phyloP scores from a whole-genome alignment of 306 rosid genomes.

The Rosa multiflora region DNA sequence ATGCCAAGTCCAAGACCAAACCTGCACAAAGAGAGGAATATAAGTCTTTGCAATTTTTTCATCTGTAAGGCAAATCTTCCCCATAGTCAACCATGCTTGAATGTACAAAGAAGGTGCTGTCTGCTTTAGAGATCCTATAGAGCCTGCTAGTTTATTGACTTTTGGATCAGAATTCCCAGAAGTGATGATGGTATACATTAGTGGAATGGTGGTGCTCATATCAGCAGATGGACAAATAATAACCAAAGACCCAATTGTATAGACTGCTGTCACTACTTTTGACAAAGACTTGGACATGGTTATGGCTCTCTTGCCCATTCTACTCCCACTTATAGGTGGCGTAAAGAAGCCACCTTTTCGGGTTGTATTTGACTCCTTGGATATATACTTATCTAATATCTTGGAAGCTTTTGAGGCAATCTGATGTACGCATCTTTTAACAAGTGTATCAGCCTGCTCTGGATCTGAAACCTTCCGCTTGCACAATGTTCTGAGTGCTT shows the following conservation, averaged over 20 bases:
- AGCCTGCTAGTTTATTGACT: conserved; percentile 48
- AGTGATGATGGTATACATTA: conserved; percentile 71
- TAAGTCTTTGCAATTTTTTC: conserved; percentile 83
- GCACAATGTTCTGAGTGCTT: conserved; percentile 77
- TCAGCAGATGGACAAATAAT: conserved; percentile 73
- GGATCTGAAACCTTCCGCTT: conserved; percentile 64
- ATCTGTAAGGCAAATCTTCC: conserved; percentile 93
- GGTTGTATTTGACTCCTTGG: conserved; percentile 37
- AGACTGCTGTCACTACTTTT: conserved; percentile 65
- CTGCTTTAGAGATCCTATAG: conserved; percentile 46
- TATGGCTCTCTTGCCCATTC: conserved; percentile 49
- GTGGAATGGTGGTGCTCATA: conserved; percentile 50
- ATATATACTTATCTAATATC: conserved; percentile 63
- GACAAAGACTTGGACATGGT: conserved; percentile 50
- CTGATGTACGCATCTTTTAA: conserved; percentile 60
- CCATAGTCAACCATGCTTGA: conserved; percentile 92
- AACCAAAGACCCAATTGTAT: conserved; percentile 80
- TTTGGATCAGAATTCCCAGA: conserved; percentile 73
- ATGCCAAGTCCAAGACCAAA: conserved; percentile 29
- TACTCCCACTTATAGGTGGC: conserved; percentile 57
- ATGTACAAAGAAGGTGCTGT: conserved; percentile 74
- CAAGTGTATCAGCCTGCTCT: conserved; percentile 52
- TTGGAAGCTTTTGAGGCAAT: conserved; percentile 53
- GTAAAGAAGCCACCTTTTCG: conserved; percentile 46
- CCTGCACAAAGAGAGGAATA: conserved; percentile 89